phyloP scores from a whole-genome alignment of 495 filamentous ascomycete species.

The Xylaria bambusicola region DNA sequence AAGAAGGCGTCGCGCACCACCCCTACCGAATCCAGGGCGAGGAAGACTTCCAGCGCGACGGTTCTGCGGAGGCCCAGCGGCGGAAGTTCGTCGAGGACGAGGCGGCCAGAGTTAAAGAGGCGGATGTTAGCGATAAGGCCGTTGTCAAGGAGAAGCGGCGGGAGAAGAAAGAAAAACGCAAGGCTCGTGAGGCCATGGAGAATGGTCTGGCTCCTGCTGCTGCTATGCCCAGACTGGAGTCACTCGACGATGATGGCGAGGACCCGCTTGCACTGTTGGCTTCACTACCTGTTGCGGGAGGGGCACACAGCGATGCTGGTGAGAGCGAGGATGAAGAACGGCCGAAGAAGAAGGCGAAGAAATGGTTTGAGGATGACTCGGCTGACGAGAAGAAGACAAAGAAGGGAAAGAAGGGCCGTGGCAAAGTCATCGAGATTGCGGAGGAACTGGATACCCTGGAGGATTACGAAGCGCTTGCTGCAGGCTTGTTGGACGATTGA shows the following conservation, averaged over 20 bases:
- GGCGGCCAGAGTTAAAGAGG: slow-evolving; percentile 66
- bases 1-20: slow-evolving; percentile 80
- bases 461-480: slow-evolving; percentile 85
- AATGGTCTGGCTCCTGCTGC: slow-evolving; percentile 48
- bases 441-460: slow-evolving; percentile 80
- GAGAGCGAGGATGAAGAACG: slow-evolving; percentile 40
- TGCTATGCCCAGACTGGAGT: slow-evolving; percentile 30
- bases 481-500: slow-evolving; percentile 70
- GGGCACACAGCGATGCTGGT: slow-evolving; percentile 30
- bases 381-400: slow-evolving; percentile 48
- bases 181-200: slow-evolving; percentile 68
- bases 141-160: slow-evolving; percentile 74
- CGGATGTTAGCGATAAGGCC: slow-evolving; percentile 81
- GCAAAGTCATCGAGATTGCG: slow-evolving; percentile 55
- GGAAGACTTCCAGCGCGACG: slow-evolving; percentile 70
- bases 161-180: slow-evolving; percentile 86
- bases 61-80: slow-evolving; percentile 73
- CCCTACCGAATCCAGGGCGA: slow-evolving; percentile 87
- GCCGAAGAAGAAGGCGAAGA: slow-evolving; percentile 41
- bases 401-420: slow-evolving; percentile 47
- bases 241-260: slow-evolving; percentile 36
- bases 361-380: slow-evolving; percentile 45
- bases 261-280: slow-evolving; percentile 54
- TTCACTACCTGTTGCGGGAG: slow-evolving; percentile 50
- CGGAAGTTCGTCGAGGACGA: slow-evolving; percentile 75